A percentile compares a stretch with the other conserved stretches of the same genome.
These are phyloP conservation scores for Microsporum audouinii DNA, from an alignment of 2,329 filamentous ascomycete genomes.

Conservation along the genomic window DNA sequence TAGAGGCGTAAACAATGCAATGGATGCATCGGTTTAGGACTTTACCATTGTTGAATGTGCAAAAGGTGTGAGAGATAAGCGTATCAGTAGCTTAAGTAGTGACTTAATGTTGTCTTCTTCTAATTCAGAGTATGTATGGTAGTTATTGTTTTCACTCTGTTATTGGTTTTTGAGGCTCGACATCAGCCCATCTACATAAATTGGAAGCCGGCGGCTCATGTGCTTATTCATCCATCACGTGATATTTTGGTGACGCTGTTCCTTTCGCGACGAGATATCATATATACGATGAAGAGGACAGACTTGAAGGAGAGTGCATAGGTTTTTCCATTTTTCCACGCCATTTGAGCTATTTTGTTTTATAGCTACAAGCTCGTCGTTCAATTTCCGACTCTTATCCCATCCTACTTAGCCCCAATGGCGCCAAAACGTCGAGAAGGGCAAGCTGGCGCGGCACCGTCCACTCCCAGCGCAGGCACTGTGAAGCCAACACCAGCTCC, in stretches of 20 bases:
- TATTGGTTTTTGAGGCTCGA: no score
- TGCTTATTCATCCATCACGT: not conserved
- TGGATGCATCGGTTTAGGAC: not conserved
- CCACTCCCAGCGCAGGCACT: slow-evolving; percentile 11
- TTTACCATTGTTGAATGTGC: not conserved
- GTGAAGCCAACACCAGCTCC: slow-evolving; percentile 11
- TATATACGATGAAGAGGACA: not conserved
- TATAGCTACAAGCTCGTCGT: not conserved
- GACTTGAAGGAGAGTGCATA: not conserved
- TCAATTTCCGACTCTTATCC: not conserved
- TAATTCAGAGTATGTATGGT: no score
- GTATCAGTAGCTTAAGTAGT: not conserved
- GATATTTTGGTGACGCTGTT: not conserved
- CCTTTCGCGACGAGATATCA: not conserved
- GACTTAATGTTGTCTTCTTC: no score
- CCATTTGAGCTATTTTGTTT: not conserved
- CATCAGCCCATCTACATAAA: no score
- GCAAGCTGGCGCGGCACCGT: slow-evolving; percentile 1
- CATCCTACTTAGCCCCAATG: slow-evolving; percentile 13
- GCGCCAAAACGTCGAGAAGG: slow-evolving; percentile 23
- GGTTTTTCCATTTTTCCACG: not conserved
- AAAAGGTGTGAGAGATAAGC: not conserved
- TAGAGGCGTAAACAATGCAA: not conserved
- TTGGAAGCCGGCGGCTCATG: not conserved
- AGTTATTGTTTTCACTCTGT: no score